A percentile compares a stretch with the other conserved stretches of the same genome.
These are phyloP conservation scores for Sporothrix luriei DNA, from an alignment of 2,329 filamentous ascomycete genomes.

Conservation along the genomic window DNA sequence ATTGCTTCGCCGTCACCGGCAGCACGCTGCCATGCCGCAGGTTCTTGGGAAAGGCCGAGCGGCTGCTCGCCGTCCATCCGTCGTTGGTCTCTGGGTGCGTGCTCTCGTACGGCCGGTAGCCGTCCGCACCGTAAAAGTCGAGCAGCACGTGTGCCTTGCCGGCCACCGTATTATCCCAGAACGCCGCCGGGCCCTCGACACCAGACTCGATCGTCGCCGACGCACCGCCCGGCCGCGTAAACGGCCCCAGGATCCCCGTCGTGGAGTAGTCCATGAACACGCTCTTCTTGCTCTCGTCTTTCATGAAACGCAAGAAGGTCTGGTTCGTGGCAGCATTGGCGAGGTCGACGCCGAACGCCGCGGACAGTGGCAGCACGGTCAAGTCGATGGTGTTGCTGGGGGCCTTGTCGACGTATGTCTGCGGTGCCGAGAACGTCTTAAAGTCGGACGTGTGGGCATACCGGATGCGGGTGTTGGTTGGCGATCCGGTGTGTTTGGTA, in stretches of 20 bases:
- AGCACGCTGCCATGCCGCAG: conserved; percentile 57
- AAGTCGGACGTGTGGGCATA: conserved; percentile 61
- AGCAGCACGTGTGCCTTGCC: conserved; percentile 52
- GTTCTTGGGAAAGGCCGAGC: conserved; percentile 49
- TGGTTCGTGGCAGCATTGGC: conserved; percentile 5
- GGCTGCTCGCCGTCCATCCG: conserved; percentile 51
- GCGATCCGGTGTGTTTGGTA: conserved; percentile 51
- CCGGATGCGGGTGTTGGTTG: conserved; percentile 52
- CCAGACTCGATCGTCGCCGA: conserved; percentile 47
- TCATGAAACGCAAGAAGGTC: conserved; percentile 58
- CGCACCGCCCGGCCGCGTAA: conserved; percentile 52
- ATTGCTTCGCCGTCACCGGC: conserved; percentile 49
- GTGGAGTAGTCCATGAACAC: conserved; percentile 56
- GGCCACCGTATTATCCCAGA: conserved; percentile 47
- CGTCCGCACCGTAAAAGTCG: conserved; percentile 53
- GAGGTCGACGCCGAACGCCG: conserved; percentile 35
- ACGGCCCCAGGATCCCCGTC: conserved; percentile 54
- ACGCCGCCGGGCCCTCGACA: conserved; percentile 52
- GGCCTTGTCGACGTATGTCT: conserved; percentile 54
- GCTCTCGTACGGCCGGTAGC: conserved; percentile 55
- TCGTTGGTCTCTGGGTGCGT: conserved; percentile 48
- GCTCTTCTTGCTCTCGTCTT: conserved; percentile 56
- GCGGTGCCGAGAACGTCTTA: conserved; percentile 52
- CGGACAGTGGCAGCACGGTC: conserved; percentile 55
- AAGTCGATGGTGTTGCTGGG: conserved; percentile 57